Evolutionary conservation across 2,329 filamentous ascomycete species (phyloP).

Genomic region (Diaporthe destruens): DNA sequence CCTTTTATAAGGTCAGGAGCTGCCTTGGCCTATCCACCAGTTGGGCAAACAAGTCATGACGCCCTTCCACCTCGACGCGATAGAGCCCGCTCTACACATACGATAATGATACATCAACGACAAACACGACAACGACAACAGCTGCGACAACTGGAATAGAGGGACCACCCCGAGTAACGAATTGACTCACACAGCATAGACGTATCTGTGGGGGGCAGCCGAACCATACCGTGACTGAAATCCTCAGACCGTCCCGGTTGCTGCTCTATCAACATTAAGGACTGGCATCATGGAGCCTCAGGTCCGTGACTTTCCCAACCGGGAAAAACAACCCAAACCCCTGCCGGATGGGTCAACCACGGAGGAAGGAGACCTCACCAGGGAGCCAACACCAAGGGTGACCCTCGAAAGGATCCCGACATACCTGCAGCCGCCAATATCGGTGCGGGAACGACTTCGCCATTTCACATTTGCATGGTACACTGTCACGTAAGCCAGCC

Average conservation of each 20-base stretch:
- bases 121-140: neutral
- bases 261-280: neutral
- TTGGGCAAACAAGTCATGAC: neutral
- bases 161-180: neutral
- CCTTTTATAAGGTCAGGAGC: slow-evolving; percentile 14
- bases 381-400: slow-evolving; percentile 20
- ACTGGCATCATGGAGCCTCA: slow-evolving; percentile 35
- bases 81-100: neutral
- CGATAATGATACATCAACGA: slow-evolving; percentile 16
- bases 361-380: neutral
- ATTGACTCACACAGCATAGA: neutral
- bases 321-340: slow-evolving; percentile 30
- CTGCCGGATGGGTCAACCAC: slow-evolving; percentile 22
- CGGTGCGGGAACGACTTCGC: slow-evolving; percentile 47
- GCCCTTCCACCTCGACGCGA: neutral
- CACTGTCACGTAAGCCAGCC: slow-evolving; percentile 47
- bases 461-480: slow-evolving; percentile 54
- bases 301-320: slow-evolving; percentile 33
- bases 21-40: neutral
- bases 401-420: slow-evolving; percentile 48
- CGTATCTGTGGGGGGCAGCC: neutral
- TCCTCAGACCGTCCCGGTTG: neutral
- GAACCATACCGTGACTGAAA: slow-evolving; percentile 5
- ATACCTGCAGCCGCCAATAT: slow-evolving; percentile 48
- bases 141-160: neutral